Percentiles rank a stretch among this genome's conserved stretches.
Conservation (phyloP, 495 filamentous ascomycete genomes). For the Aspergillus wentii region DNA sequence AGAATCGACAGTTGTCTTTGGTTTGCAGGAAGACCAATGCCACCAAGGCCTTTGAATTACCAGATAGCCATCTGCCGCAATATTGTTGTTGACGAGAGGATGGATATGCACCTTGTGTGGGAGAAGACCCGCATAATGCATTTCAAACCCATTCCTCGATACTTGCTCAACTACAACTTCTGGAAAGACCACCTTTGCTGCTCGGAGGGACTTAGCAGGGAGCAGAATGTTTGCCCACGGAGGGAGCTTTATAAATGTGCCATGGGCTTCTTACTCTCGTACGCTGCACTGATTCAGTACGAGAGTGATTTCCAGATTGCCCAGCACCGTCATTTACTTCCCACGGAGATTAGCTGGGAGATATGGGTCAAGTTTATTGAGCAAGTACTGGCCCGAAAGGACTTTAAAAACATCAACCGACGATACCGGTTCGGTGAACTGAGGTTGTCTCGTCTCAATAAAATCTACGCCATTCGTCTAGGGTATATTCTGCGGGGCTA, state of each 20-base stretch:
- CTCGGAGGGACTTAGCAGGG: not conserved
- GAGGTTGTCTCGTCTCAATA: constrained; percentile 19
- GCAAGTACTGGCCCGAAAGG: constrained; percentile 4
- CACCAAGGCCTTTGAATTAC: not conserved
- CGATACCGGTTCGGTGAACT: constrained; percentile 44
- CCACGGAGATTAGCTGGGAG: constrained; percentile 21
- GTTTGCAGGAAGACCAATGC: not conserved
- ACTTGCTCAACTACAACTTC: constrained; percentile 33
- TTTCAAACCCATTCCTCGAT: constrained; percentile 42
- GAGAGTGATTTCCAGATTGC: constrained; percentile 41
- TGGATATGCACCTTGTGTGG: not conserved
- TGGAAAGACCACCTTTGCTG: constrained; percentile 23
- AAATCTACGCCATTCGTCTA: constrained; percentile 10
- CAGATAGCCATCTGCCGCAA: not conserved
- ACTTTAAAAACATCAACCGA: constrained; percentile 19
- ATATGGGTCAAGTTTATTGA: constrained; percentile 12
- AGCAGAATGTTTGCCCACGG: not conserved
- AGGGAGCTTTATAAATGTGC: constrained; percentile 13
- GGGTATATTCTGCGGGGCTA: constrained; percentile 2
- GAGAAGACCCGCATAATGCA: constrained; percentile 22
- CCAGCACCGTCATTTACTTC: constrained; percentile 27
- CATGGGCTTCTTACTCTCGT: constrained; percentile 39
- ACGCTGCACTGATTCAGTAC: constrained; percentile 36
- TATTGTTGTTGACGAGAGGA: not conserved
- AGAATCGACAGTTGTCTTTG: not conserved